Conservation (phyloP, 768 basidiomycete species). For the Suillus americanus region DNA sequence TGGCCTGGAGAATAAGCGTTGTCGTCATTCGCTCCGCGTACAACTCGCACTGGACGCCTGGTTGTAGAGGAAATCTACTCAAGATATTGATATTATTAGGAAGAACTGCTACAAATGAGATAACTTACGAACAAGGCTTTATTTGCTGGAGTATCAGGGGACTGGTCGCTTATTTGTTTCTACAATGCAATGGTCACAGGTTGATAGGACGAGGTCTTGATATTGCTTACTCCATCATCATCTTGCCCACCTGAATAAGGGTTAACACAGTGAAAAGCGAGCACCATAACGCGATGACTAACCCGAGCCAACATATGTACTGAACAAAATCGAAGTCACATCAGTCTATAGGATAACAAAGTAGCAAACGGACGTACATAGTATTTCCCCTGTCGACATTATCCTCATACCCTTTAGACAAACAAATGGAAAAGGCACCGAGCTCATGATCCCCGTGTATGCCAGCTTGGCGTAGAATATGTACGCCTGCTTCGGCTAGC, state of each 20-base stretch:
- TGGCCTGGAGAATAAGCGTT: constrained; percentile 19
- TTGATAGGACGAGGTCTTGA: neutral
- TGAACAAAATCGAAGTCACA: constrained; percentile 11
- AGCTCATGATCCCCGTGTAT: constrained; percentile 36
- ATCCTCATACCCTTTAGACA: constrained; percentile 43
- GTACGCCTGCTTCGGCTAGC: constrained; percentile 31
- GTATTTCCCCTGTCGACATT: constrained; percentile 36
- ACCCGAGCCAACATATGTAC: constrained; percentile 36
- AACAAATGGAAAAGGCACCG: constrained; percentile 41
- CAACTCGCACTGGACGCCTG: constrained; percentile 36
- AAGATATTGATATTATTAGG: neutral
- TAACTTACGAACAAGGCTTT: constrained; percentile 19
- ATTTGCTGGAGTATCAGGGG: constrained; percentile 22
- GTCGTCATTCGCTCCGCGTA: constrained; percentile 29
- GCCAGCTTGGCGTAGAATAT: constrained; percentile 34
- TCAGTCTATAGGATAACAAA: constrained; percentile 1
- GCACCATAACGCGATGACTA: neutral
- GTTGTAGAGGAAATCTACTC: constrained; percentile 30
- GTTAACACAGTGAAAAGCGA: neutral
- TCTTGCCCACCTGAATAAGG: constrained; percentile 24
- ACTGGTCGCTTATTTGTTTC: constrained; percentile 24
- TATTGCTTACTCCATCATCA: constrained; percentile 10
- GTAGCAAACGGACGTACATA: constrained; percentile 29
- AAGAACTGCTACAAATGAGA: neutral
- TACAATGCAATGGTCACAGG: constrained; percentile 9